Evolutionary conservation across 106 monocot species (phyloP), one percentile per base, ranked within the genome.

Genomic region (Cymbidium sinense): DNA sequence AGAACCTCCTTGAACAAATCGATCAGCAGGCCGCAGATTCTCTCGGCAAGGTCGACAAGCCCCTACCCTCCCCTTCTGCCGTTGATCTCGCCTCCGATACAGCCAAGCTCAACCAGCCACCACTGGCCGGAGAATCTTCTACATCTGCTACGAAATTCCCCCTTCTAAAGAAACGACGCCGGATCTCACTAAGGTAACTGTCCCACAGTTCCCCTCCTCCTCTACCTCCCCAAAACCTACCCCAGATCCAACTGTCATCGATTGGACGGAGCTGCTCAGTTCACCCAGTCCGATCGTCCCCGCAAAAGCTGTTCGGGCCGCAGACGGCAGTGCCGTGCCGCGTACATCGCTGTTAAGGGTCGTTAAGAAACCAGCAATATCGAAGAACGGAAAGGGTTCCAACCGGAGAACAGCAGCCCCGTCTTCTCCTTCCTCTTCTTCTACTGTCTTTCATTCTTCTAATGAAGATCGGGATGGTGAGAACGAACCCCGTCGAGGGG

Each of bases 11-110:
- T 23, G 92, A 95, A 28, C 93, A 96, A 90, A 96, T 96, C 74
- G 96, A 96, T 78, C 96, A 96, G 77, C 96, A 96, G 73, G 96
- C 96, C 4, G 96, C 96, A 15, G 96, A 93, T 55, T 89, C 93
- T 12, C 84, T 96, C 34, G 78, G 70, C 72, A 83, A 74, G 39
- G 71, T 12, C 34, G 84, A 81, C 15, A 43, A 25, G 17, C 76
- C 76, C 54, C 70, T 28, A 9, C 76, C 70, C 17, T 52, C 76
- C 11, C 33, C 73, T 37, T 70, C 52, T 79, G 30, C 50, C 64
- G 37, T 83, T 23, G 83, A 88, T 28, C 80, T 88, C 43, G 87
- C 55, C 81, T 91, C 77, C 82, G 34, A 41, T 33, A 78, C 50
- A 79, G 43, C 75, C 85, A 83, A 69, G 23, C 73, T 12, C 52